Evolutionary conservation across 345 rosid genomes (phyloP).

Genomic region (Citrus medica): DNA sequence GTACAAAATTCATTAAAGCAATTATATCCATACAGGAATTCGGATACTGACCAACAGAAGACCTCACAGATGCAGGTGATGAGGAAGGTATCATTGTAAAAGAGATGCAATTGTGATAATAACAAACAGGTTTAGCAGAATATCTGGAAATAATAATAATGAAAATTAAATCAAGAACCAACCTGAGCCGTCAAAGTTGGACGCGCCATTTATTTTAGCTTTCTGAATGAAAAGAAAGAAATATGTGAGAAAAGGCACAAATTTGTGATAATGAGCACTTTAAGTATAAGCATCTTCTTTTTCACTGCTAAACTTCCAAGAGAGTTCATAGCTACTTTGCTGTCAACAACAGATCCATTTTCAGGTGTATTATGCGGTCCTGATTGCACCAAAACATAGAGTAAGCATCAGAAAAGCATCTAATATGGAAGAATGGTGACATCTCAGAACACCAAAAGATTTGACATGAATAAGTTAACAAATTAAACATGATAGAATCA

Average conservation of each 20-base stretch:
- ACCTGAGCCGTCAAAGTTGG: constrained; percentile 11
- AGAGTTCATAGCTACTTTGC: background rate
- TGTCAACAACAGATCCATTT: background rate
- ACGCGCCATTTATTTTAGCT: background rate
- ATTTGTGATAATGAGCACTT: background rate
- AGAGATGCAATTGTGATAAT: background rate
- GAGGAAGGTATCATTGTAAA: constrained; percentile 16
- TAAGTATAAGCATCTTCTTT: background rate
- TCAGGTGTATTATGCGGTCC: background rate
- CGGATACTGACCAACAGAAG: constrained; percentile 10
- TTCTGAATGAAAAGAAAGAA: constrained; percentile 16
- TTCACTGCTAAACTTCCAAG: constrained; percentile 5
- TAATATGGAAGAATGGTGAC: background rate
- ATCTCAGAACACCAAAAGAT: background rate
- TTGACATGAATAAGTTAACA: background rate
- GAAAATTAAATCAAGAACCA: background rate
- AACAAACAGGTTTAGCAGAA: background rate
- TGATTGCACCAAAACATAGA: constrained; percentile 10
- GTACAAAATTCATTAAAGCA: background rate
- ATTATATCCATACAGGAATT: constrained; percentile 21
- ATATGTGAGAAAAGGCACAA: constrained; percentile 1
- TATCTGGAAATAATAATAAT: background rate
- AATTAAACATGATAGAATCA: background rate
- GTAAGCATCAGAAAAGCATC: background rate
- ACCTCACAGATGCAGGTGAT: background rate